A percentile compares a stretch with the other conserved stretches of the same genome.
These are phyloP conservation scores for Chlorella variabilis DNA, from an alignment of 163 green algal genomes.

Conservation along the genomic window DNA sequence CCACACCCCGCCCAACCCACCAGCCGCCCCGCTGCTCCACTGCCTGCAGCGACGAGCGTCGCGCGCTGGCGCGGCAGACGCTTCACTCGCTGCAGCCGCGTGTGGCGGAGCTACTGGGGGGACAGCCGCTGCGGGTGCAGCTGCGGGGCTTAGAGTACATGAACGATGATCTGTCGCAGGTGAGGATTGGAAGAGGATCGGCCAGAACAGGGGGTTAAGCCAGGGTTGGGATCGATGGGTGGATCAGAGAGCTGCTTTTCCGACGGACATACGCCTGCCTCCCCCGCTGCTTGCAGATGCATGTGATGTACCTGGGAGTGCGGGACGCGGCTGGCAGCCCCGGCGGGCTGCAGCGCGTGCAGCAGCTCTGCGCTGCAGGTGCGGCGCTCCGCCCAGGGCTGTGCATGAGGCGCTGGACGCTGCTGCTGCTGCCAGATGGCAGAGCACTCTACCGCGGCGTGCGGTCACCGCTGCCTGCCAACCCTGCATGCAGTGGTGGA, in stretches of 20 bases:
- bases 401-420: too few species aligned
- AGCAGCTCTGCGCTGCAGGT: conserved; percentile 45
- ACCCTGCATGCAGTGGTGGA: conserved; percentile 33
- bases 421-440: too few species aligned
- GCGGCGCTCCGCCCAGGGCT: too few species aligned
- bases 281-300: conserved; percentile 27
- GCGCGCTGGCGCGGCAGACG: conserved; percentile 3
- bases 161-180: conserved; percentile 51
- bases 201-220: too few species aligned
- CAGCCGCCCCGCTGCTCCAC: neutral
- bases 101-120: conserved; percentile 39
- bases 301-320: conserved; percentile 64
- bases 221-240: neutral
- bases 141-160: conserved; percentile 57
- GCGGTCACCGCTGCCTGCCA: too few species aligned
- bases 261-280: too few species aligned
- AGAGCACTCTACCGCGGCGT: too few species aligned
- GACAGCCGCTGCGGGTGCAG: conserved; percentile 43
- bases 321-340: conserved; percentile 2
- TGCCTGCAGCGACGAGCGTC: conserved; percentile 1
- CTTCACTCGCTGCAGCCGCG: conserved; percentile 17
- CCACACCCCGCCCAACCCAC: too few species aligned
- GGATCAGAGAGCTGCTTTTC: neutral
- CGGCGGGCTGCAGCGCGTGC: conserved; percentile 40
- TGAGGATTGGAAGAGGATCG: neutral